These are phyloP conservation scores for Rubia tinctorum DNA, from an alignment of 305 asterid genomes.

Conservation along the genomic window DNA sequence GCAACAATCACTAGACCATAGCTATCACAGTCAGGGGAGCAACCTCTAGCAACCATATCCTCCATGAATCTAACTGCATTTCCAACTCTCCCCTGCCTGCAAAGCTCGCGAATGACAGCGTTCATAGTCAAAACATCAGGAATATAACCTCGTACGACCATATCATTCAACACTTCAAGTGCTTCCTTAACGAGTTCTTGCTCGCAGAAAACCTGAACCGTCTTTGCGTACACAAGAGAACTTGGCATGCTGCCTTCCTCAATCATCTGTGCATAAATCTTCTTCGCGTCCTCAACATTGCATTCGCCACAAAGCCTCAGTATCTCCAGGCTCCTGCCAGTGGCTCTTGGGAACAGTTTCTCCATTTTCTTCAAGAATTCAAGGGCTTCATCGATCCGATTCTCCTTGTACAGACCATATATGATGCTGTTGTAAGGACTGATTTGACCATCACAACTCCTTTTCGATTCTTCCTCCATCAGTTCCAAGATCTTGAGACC, in stretches of 20 bases:
- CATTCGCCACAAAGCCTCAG: slow-evolving; percentile 38
- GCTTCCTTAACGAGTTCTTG: slow-evolving; percentile 53
- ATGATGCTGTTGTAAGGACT: slow-evolving; percentile 73
- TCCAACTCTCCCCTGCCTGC: slow-evolving; percentile 45
- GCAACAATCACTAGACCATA: slow-evolving; percentile 38
- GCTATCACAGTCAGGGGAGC: slow-evolving; percentile 50
- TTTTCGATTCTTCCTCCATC: slow-evolving; percentile 39
- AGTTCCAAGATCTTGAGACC: slow-evolving; percentile 61
- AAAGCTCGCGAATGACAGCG: slow-evolving; percentile 46
- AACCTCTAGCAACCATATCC: slow-evolving; percentile 55
- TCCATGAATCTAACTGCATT: slow-evolving; percentile 56
- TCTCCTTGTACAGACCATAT: slow-evolving; percentile 63
- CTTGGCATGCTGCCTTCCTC: slow-evolving; percentile 53
- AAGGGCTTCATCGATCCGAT: slow-evolving; percentile 37
- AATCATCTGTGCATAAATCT: slow-evolving; percentile 42
- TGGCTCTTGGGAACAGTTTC: slow-evolving; percentile 55
- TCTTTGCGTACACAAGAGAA: slow-evolving; percentile 48
- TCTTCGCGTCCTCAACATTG: slow-evolving; percentile 40
- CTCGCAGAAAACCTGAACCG: slow-evolving; percentile 44
- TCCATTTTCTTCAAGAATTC: slow-evolving; percentile 54
- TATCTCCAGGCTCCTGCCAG: slow-evolving; percentile 39
- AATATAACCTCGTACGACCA: slow-evolving; percentile 45
- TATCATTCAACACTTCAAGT: slow-evolving; percentile 52
- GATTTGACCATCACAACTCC: slow-evolving; percentile 27
- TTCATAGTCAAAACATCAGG: slow-evolving; percentile 52